A percentile compares a stretch with the other conserved stretches of the same genome.
phyloP scores from a whole-genome alignment of 495 filamentous ascomycete genomes.

The Neurospora sp. region DNA sequence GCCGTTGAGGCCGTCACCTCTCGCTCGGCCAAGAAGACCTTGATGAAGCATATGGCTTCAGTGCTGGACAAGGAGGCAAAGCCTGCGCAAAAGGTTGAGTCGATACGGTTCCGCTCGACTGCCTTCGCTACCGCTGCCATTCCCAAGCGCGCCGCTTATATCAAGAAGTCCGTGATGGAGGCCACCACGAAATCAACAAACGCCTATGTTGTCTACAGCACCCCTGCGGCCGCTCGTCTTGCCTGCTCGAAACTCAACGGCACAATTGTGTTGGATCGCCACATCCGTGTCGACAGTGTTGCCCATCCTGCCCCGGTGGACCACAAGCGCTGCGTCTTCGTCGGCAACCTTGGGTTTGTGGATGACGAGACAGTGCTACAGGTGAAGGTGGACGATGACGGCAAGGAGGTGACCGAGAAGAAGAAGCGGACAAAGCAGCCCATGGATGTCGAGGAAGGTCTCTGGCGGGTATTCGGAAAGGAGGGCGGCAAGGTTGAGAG shows the following conservation, averaged over 20 bases:
- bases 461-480: conserved; percentile 76
- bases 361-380: conserved; percentile 64
- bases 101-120: conserved; percentile 86
- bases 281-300: conserved; percentile 81
- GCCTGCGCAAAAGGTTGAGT: conserved; percentile 63
- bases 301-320: conserved; percentile 78
- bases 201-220: conserved; percentile 83
- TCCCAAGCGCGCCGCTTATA: conserved; percentile 85
- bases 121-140: conserved; percentile 66
- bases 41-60: conserved; percentile 55
- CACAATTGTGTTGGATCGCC: conserved; percentile 70
- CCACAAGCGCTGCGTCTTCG: conserved; percentile 84
- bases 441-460: conserved; percentile 85
- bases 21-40: conserved; percentile 64
- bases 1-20: conserved; percentile 72
- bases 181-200: conserved; percentile 89
- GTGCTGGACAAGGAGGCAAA: conserved; percentile 34
- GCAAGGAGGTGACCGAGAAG: conserved; percentile 43
- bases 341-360: conserved; percentile 93
- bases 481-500: conserved; percentile 78
- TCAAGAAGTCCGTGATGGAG: conserved; percentile 69
- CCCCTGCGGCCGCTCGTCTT: conserved; percentile 59
- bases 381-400: conserved; percentile 46
- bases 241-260: conserved; percentile 75
- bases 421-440: conserved; percentile 55